Evolutionary conservation across 2,329 filamentous ascomycete genomes (phyloP), one percentile per base, ranked within the genome.

Genomic region (Cytospora leucostoma): DNA sequence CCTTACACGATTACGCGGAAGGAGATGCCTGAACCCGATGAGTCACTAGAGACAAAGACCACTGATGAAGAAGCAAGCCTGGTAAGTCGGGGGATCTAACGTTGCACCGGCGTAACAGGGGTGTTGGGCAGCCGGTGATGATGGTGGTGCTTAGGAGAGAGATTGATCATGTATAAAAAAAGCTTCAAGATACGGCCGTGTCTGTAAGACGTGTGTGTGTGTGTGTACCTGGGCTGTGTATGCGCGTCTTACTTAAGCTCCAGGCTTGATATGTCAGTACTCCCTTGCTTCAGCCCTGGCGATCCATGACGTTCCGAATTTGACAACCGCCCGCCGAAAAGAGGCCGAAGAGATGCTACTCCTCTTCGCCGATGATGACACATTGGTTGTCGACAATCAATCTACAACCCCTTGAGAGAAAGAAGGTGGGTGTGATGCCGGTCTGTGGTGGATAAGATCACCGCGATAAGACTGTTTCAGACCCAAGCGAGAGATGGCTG

Each of bases 401-500:
- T 61, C 58, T 40, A 37, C 35, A 53, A 40, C 44, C 44, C 59
- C 59, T 47, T 27, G 38, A 50, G 49, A 19, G 27, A 4, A 13
- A 21, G 54, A 10, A 44, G 54, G 44, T 52, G 49, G 34, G 19
- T 53, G 11, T 32, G 35, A 34, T 47, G 51, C 38, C 44, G 47
- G 15, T 32, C 44, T 19, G 44, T 10, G 35, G 55, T 57, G 52
- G 50, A 52, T 65, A 53, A 34, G 64, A 59, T 65, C 53, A 50
- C 56, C 56, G 37, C 56, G 53, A 58, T 58, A 60, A 61, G 64
- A 63, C 56, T 65, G 64, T 65, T 65, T 65, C 64, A 63, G 61
- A 50, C 52, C 49, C 53, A 65, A 65, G 64, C 64, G 64, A 63
- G 61, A 47, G 51, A 56, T 50, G 57, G 57, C 56, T 54, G 56